A percentile compares a stretch with the other conserved stretches of the same genome.
These are phyloP conservation scores for Zopfochytrium polystomum DNA, from an alignment of 371 early-diverging fungal species.

Conservation along the genomic window DNA sequence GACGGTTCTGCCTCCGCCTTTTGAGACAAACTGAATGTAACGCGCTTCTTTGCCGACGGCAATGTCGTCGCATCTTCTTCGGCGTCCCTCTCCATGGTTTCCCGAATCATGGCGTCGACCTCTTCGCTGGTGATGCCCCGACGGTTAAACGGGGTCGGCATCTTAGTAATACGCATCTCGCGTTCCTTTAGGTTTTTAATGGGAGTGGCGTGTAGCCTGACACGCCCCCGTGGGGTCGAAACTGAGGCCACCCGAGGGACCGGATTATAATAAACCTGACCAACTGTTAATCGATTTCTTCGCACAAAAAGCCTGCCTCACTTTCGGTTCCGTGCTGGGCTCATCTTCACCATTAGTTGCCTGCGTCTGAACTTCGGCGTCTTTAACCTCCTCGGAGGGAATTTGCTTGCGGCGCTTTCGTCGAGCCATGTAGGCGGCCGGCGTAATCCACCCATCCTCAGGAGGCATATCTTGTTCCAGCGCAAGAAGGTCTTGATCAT, in stretches of 20 bases:
- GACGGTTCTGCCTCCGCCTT: background rate
- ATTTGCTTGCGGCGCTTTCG: background rate
- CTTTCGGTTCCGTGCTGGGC: no score
- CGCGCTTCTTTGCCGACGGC: background rate
- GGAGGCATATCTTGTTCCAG: background rate
- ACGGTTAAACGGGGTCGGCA: no score
- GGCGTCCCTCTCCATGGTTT: background rate
- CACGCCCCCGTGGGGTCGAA: conserved; percentile 5
- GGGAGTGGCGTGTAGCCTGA: conserved; percentile 4
- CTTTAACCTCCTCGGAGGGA: no score
- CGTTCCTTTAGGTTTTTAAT: background rate
- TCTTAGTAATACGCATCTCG: background rate
- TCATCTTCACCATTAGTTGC: no score
- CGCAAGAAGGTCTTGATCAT: conserved; percentile 1
- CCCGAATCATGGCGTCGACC: background rate
- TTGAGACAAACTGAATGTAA: no score
- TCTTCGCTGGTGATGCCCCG: no score
- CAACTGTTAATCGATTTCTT: no score
- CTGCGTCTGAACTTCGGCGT: no score
- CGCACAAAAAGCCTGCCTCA: no score
- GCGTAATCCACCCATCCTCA: conserved; percentile 14
- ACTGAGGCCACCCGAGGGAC: conserved; percentile 7
- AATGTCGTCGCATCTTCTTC: no score
- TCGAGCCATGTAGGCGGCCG: background rate
- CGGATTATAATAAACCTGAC: no score